These are phyloP conservation scores for Strobilomyces dryophilus DNA, from an alignment of 768 basidiomycete species.

Conservation along the genomic window DNA sequence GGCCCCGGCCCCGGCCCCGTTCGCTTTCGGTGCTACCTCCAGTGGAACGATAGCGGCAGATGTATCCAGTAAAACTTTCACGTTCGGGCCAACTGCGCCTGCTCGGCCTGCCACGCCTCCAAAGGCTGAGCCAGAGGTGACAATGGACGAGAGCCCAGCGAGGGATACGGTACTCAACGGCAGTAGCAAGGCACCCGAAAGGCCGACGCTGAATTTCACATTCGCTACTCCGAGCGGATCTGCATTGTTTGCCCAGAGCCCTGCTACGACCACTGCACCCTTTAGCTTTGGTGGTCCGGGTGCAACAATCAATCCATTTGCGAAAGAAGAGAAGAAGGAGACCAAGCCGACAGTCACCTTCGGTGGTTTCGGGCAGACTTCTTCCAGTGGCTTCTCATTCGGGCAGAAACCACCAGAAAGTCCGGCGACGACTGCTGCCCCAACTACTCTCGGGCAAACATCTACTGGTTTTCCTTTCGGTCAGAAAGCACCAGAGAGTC, in stretches of 20 bases:
- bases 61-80: slow-evolving; percentile 48
- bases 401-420: slow-evolving; percentile 39
- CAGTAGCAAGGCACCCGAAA: slow-evolving; percentile 32
- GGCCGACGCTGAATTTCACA: slow-evolving; percentile 44
- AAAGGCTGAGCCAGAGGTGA: slow-evolving; percentile 59
- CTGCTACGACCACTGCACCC: slow-evolving; percentile 28
- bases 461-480: slow-evolving; percentile 45
- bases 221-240: slow-evolving; percentile 40
- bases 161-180: slow-evolving; percentile 52
- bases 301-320: slow-evolving; percentile 43
- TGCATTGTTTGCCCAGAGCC: slow-evolving; percentile 34
- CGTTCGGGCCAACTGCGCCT: slow-evolving; percentile 43
- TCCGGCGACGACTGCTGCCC: slow-evolving; percentile 37
- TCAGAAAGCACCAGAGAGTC: slow-evolving; percentile 37
- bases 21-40: slow-evolving; percentile 46
- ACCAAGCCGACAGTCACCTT: slow-evolving; percentile 41
- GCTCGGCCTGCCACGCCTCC: slow-evolving; percentile 64
- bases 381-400: slow-evolving; percentile 44
- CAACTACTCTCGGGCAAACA: slow-evolving; percentile 25
- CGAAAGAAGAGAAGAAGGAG: slow-evolving; percentile 43
- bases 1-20: slow-evolving; percentile 26
- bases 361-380: slow-evolving; percentile 43
- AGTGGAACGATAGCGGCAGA: slow-evolving; percentile 36
- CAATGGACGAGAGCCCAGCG: slow-evolving; percentile 80
- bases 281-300: slow-evolving; percentile 33